Base-by-base conservation (phyloP, 208 protist species). In the Crithidia acanthocephali region DNA sequence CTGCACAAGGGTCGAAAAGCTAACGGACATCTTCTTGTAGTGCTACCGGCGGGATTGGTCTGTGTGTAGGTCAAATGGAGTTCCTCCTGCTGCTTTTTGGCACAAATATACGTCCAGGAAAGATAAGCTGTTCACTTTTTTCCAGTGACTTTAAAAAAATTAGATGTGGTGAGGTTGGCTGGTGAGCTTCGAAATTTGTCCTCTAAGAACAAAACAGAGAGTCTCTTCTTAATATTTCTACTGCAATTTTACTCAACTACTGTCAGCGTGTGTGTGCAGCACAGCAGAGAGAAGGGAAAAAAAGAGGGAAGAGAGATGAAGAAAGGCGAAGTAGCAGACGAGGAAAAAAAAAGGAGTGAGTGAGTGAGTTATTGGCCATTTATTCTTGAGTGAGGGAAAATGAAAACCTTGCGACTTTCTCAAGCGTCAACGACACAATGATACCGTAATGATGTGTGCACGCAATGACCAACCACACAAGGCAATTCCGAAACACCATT, bases 1-100 rank as follows among this genome's bases (percentile, higher is more conserved):
- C 79, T 95, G 87, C 44, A 94, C 83, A 35, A 95, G 58, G 27
- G 85, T 93, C 20, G 91, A 95, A 57, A 95, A 93, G 64, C 88
- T 92, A 58, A 93, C 88, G 68, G 87, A 95, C 91, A 95, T 95
- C 11, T 44, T 74, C 48, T 47, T 47, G 5, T 18, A 25, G 2
- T 28, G 20, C 25, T 7, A 32, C 10, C n/a, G 64, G 10, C 1
- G 18, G 47, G 33, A 32, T 57, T 35, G 30, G 60, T n/a, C 44
- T 57, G 48, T 40, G 11, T 40, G 11, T 40, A 11, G 35, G 35
- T 40, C 35, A 40, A 40, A 40, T 40, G n/a, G n/a, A n/a, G n/a
- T n/a, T n/a, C n/a, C n/a, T n/a, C n/a, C n/a, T n/a, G n/a, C n/a
- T n/a, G n/a, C n/a, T n/a, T n/a, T 25, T 25, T 55, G 30, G 30